phyloP scores from a whole-genome alignment of 345 rosid genomes.

The Ceriops zippeliana region DNA sequence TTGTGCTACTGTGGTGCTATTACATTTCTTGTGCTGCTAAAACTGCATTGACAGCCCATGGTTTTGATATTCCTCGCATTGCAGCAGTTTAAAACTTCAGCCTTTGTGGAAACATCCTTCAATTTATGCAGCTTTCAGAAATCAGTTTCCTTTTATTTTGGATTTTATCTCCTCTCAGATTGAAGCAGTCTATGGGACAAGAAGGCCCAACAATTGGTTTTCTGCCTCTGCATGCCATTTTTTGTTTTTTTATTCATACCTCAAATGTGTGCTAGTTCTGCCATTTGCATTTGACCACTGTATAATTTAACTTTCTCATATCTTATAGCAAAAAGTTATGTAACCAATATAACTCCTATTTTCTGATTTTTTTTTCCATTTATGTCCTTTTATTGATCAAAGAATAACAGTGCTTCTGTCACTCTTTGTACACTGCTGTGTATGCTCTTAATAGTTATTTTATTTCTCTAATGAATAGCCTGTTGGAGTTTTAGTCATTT shows the following conservation, averaged over 20 bases:
- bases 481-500: not conserved
- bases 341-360: not conserved
- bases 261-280: not conserved
- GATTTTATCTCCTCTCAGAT: not conserved
- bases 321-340: not conserved
- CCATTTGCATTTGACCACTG: not conserved
- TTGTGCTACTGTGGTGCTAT: too few relatives aligned
- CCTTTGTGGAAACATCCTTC: not conserved
- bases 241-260: not conserved
- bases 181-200: not conserved
- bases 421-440: not conserved
- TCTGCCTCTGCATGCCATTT: not conserved
- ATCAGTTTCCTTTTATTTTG: not conserved
- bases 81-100: not conserved
- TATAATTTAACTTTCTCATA: not conserved
- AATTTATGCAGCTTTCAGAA: not conserved
- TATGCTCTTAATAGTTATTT: too few relatives aligned
- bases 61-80: too few relatives aligned
- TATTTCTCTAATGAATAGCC: too few relatives aligned
- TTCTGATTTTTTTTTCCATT: not conserved
- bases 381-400: constrained; percentile 1
- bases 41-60: too few relatives aligned
- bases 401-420: not conserved
- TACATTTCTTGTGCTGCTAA: too few relatives aligned
- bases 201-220: not conserved